Percentiles rank a stretch among this genome's conserved stretches.
Conservation (phyloP, 2,329 filamentous ascomycete genomes). For the Sarocladium strictum region DNA sequence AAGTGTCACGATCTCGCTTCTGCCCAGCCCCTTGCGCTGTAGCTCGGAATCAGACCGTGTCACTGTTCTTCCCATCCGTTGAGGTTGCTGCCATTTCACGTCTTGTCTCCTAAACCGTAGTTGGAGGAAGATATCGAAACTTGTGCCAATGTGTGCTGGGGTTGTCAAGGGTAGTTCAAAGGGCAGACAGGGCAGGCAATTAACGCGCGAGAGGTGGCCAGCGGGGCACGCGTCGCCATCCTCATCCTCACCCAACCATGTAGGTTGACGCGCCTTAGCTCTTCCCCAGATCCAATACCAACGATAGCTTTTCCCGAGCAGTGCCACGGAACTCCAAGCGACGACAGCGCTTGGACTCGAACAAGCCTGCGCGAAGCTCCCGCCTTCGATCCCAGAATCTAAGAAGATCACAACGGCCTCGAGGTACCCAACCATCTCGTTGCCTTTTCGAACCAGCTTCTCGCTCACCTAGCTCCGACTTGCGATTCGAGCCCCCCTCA, state of each 20-base stretch:
- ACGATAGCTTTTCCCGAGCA: not conserved
- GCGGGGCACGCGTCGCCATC: slow-evolving; percentile 3
- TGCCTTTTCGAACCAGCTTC: no score
- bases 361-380: no score
- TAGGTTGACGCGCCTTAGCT: not conserved
- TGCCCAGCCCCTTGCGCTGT: no score
- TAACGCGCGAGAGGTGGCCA: not conserved
- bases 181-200: not conserved
- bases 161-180: not conserved
- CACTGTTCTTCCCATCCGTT: no score
- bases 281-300: not conserved
- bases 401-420: no score
- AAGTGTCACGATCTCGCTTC: no score
- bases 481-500: not conserved
- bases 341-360: not conserved
- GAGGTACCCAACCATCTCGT: no score
- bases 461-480: not conserved
- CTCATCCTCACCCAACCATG: not conserved
- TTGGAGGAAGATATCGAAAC: no score
- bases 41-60: no score
- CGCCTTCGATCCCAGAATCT: not conserved
- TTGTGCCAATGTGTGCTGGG: no score
- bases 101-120: no score
- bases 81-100: no score
- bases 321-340: not conserved